Conservation (phyloP, 1,284 basidiomycete species). For the Austroboletus novae-zelandiae region DNA sequence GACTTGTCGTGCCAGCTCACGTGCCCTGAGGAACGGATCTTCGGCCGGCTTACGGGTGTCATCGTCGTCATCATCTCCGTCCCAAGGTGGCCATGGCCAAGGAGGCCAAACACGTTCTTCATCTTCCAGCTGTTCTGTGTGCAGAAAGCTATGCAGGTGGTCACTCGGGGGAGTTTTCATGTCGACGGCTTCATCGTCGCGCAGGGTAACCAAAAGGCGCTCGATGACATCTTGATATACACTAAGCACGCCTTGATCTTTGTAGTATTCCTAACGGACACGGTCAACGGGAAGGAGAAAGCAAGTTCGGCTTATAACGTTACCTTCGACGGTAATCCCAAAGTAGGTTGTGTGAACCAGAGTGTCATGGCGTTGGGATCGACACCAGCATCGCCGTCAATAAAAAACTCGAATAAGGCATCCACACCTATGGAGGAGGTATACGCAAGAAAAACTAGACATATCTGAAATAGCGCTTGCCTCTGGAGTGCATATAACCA, state of each 20-base stretch:
- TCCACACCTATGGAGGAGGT: conserved; percentile 55
- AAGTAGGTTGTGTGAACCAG: conserved; percentile 80
- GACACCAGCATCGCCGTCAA: conserved; percentile 89
- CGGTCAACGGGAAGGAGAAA: conserved; percentile 3
- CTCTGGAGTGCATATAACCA: conserved; percentile 84
- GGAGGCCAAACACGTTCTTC: conserved; percentile 69
- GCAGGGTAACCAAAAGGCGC: conserved; percentile 65
- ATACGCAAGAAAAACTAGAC: background rate
- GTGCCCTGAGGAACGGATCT: conserved; percentile 45
- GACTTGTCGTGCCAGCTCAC: conserved; percentile 69
- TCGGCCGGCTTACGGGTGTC: conserved; percentile 40
- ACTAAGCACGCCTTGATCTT: conserved; percentile 69
- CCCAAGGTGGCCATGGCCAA: conserved; percentile 87
- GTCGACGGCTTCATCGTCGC: conserved; percentile 40
- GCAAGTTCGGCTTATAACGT: background rate
- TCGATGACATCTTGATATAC: conserved; percentile 74
- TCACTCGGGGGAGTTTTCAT: conserved; percentile 5
- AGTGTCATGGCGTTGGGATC: conserved; percentile 87
- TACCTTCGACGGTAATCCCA: conserved; percentile 90
- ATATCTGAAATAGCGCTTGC: conserved; percentile 36
- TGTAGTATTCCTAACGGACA: conserved; percentile 77
- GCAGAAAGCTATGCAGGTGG: conserved; percentile 19
- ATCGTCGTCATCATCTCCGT: conserved; percentile 53
- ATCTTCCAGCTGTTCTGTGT: conserved; percentile 44
- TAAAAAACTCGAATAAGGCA: conserved; percentile 72